A percentile compares a stretch with the other conserved stretches of the same genome.
phyloP scores from a whole-genome alignment of 306 rosid species.

The Vicia faba region DNA sequence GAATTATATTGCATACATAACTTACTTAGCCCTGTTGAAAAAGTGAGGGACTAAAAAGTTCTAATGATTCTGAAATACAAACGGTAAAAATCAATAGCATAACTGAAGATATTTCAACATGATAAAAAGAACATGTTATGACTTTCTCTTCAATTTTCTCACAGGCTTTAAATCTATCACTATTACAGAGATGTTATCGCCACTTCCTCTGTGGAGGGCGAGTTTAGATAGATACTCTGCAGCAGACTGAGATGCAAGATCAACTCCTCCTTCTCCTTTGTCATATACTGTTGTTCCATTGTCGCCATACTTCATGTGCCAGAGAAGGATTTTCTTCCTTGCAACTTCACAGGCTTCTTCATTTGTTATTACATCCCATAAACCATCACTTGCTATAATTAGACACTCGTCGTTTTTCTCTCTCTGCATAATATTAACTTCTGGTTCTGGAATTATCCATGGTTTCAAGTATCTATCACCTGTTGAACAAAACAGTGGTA shows the following conservation, averaged over 20 bases:
- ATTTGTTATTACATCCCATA: slow-evolving; percentile 84
- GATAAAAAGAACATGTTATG: slow-evolving; percentile 35
- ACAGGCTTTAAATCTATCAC: slow-evolving; percentile 76
- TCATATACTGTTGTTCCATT: slow-evolving; percentile 29
- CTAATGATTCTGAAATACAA: slow-evolving; percentile 33
- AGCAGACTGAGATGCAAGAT: slow-evolving; percentile 80
- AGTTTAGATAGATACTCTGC: slow-evolving; percentile 74
- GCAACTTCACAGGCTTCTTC: slow-evolving; percentile 86
- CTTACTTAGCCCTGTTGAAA: slow-evolving; percentile 49
- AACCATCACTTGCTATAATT: slow-evolving; percentile 75
- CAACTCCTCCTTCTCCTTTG: slow-evolving; percentile 44
- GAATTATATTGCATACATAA: slow-evolving; percentile 37
- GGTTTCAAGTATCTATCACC: slow-evolving; percentile 84
- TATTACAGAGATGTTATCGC: slow-evolving; percentile 75
- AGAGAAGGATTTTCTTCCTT: slow-evolving; percentile 67
- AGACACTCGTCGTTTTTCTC: slow-evolving; percentile 75
- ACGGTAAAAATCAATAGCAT: slow-evolving; percentile 19
- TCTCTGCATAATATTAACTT: slow-evolving; percentile 52
- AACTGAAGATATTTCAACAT: slow-evolving; percentile 32
- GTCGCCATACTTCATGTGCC: slow-evolving; percentile 71
- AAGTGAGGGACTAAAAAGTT: slow-evolving; percentile 46
- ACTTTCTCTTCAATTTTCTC: slow-evolving; percentile 66
- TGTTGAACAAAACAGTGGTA: slow-evolving; percentile 30
- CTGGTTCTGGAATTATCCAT: slow-evolving; percentile 82
- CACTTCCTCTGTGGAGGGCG: slow-evolving; percentile 78